phyloP scores from a whole-genome alignment of 192 early-diverging fungal species.

The Mortierella claussenii region DNA sequence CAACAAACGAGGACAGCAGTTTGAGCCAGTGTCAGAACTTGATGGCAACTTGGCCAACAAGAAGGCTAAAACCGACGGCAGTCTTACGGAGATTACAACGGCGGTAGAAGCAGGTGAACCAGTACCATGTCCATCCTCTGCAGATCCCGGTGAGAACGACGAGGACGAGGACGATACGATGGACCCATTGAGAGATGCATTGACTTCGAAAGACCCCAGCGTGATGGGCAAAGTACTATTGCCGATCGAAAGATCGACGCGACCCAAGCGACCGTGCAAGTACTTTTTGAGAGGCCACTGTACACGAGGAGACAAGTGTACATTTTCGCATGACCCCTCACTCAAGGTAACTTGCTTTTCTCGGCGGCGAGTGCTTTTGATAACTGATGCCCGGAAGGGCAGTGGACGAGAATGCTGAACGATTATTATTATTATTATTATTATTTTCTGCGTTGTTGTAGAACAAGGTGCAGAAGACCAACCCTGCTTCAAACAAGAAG shows the following conservation, averaged over 20 bases:
- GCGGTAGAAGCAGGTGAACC: neutral
- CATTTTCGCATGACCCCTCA: constrained; percentile 57
- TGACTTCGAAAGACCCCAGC: constrained; percentile 60
- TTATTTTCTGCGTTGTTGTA: no score
- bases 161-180: constrained; percentile 50
- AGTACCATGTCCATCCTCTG: constrained; percentile 1
- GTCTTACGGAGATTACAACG: neutral
- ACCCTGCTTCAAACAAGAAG: constrained; percentile 12
- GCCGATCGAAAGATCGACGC: constrained; percentile 8
- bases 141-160: neutral
- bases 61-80: neutral
- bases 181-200: constrained; percentile 60
- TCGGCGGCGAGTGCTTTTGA: neutral
- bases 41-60: neutral
- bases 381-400: no score
- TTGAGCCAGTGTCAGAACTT: neutral
- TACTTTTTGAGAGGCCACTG: constrained; percentile 60
- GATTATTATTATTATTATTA: no score
- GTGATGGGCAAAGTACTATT: constrained; percentile 43
- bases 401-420: no score
- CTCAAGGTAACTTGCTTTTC: constrained; percentile 6
- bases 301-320: constrained; percentile 53
- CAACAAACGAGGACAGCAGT: constrained; percentile 2
- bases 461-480: constrained; percentile 32
- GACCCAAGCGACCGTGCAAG: constrained; percentile 40